These are phyloP conservation scores for Thalassiosira hispida DNA, from an alignment of 352 stramenopile genomes.

Conservation along the genomic window DNA sequence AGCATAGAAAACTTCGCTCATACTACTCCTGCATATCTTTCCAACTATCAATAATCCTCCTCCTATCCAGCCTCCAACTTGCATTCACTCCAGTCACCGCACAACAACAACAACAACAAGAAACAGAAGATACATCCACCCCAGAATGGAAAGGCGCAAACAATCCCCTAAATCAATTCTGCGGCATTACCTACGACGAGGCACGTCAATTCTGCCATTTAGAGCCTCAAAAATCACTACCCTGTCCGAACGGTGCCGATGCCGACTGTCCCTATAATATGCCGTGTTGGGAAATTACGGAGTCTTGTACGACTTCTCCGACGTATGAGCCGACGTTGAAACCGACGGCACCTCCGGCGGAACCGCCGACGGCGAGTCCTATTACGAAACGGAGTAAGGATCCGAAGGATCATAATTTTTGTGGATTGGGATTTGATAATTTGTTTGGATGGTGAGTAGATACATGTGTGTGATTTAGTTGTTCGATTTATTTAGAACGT, in stretches of 20 bases:
- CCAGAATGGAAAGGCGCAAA: too few relatives aligned
- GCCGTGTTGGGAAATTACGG: constrained; percentile 39
- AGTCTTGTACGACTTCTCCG: constrained; percentile 34
- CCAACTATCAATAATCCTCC: not conserved
- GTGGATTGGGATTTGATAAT: constrained; percentile 52
- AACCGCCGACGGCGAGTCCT: constrained; percentile 13
- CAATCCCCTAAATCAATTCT: constrained; percentile 49
- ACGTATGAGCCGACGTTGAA: constrained; percentile 3
- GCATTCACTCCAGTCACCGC: not conserved
- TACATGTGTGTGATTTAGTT: not conserved
- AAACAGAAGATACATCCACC: not conserved
- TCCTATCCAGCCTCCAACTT: not conserved
- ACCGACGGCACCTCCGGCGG: not conserved
- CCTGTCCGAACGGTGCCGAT: constrained; percentile 31
- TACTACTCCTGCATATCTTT: not conserved
- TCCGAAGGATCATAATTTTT: constrained; percentile 52
- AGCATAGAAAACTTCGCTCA: too few relatives aligned
- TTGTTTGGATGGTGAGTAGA: constrained; percentile 53
- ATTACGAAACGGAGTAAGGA: constrained; percentile 28
- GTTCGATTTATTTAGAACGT: too few relatives aligned
- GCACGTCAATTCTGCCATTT: constrained; percentile 49
- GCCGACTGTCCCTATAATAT: constrained; percentile 50
- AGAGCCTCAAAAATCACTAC: constrained; percentile 30
- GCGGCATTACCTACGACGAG: constrained; percentile 45
- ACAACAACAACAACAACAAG: not conserved